Base-by-base conservation (phyloP, 306 rosid genomes). In the Acacia confusa region DNA sequence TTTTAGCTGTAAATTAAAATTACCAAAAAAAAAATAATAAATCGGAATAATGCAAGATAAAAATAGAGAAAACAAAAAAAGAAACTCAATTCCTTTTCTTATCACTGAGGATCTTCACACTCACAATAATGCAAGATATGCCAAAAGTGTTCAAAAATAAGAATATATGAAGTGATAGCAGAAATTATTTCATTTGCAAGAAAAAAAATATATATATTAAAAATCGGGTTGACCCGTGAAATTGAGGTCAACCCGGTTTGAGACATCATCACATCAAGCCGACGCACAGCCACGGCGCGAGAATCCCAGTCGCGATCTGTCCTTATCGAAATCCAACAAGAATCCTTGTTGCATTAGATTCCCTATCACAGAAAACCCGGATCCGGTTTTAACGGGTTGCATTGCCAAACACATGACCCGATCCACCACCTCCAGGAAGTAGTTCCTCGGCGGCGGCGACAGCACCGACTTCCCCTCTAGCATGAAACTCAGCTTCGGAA, bases 281-380 rank as follows among this genome's bases (percentile, higher is more conserved):
- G 77, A 55, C 2, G 90, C 92, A 28, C 97, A 93, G 3, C 96
- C 97, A 65, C 44, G 97, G 22, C 97, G 95, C 32, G 97, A 78
- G 73, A 93, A 93, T 12, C 97, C 97, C 12, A 93, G 87, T 66
- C 92, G 84, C 24, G 89, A 83, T 81, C 79, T 79, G 76, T 90
- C 94, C 40, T 76, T 84, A 15, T 93, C 97, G 34, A 88, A 93
- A 81, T 90, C 94, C 57, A 91, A 81, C 92, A 93, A 79, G 70
- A 83, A 93, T 7, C 97, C 97, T 75, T 93, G 97, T 65, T 93
- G 97, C 93, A 93, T 85, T 32, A 93, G 89, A 87, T 91, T 93
- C 87, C 97, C 97, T 0, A 93, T 80, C 61, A 93, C 96, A 7
- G 94, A 90, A 78, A 86, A 87, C 19, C 94, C 97, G 1, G 84